Conservation (phyloP, 2,329 filamentous ascomycete species). For the Talaromyces sp. region DNA sequence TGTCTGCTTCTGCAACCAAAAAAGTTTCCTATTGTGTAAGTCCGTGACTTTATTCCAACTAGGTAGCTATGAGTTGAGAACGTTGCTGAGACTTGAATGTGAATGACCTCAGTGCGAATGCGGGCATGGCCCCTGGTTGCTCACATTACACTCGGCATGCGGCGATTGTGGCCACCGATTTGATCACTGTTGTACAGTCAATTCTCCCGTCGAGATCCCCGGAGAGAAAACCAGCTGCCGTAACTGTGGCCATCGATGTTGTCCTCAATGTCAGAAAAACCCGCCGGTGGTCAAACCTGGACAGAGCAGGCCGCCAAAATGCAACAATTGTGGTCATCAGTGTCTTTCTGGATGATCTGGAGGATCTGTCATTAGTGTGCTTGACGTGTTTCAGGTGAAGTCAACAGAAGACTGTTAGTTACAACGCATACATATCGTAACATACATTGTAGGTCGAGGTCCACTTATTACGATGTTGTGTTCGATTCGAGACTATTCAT, state of each 20-base stretch:
- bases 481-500: too few species aligned
- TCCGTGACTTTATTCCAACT: not conserved
- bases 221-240: not conserved
- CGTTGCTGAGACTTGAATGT: not conserved
- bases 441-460: too few species aligned
- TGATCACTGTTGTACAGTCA: not conserved
- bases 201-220: not conserved
- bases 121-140: not conserved
- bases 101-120: not conserved
- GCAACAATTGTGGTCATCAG: not conserved
- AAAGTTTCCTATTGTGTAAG: not conserved
- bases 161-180: not conserved
- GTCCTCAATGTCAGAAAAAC: not conserved
- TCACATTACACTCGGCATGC: not conserved
- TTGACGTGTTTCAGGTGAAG: too few species aligned
- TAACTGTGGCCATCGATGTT: not conserved
- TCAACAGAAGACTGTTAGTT: too few species aligned
- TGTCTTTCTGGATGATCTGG: too few species aligned
- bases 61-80: not conserved
- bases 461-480: not conserved
- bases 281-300: not conserved
- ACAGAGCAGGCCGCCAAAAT: not conserved
- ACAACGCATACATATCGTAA: too few species aligned
- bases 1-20: too few species aligned
- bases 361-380: too few species aligned